Percentiles rank a stretch among this genome's conserved stretches.
Evolutionary conservation across 2,329 filamentous ascomycete species (phyloP).

Genomic region (Colletotrichum filicis): DNA sequence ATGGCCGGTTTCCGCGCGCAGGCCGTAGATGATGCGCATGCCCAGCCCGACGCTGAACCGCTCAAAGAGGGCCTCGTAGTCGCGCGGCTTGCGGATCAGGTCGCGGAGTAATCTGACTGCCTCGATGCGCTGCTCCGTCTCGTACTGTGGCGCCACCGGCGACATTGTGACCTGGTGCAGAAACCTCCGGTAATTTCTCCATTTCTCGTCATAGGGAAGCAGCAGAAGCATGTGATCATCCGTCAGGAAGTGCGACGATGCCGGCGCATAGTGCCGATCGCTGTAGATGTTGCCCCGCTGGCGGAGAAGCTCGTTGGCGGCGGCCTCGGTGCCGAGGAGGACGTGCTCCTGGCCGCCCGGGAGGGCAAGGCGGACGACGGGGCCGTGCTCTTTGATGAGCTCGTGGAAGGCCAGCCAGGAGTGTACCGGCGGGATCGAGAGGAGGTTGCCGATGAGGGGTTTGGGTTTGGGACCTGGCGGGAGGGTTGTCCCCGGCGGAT

Average conservation of each 20-base stretch:
- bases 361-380: conserved; percentile 56
- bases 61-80: conserved; percentile 51
- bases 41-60: conserved; percentile 53
- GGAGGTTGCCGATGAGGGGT: conserved; percentile 45
- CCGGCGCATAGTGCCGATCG: conserved; percentile 47
- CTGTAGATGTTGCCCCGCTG: conserved; percentile 52
- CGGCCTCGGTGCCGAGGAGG: conserved; percentile 49
- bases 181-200: conserved; percentile 16
- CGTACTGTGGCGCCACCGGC: conserved; percentile 42
- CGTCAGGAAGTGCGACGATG: conserved; percentile 46
- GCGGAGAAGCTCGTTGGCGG: conserved; percentile 54
- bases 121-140: conserved; percentile 45
- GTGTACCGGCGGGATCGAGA: conserved; percentile 46
- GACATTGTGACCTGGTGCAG: conserved; percentile 46
- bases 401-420: conserved; percentile 54
- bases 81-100: conserved; percentile 44
- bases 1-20: conserved; percentile 45
- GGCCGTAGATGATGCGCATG: conserved; percentile 51
- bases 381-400: conserved; percentile 48
- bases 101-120: conserved; percentile 43
- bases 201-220: conserved; percentile 41
- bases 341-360: conserved; percentile 48
- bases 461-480: conserved; percentile 29
- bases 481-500: conserved; percentile 24
- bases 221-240: conserved; percentile 42